Conservation (phyloP, 179 eudicot genomes). For the Dionaea muscipula region DNA sequence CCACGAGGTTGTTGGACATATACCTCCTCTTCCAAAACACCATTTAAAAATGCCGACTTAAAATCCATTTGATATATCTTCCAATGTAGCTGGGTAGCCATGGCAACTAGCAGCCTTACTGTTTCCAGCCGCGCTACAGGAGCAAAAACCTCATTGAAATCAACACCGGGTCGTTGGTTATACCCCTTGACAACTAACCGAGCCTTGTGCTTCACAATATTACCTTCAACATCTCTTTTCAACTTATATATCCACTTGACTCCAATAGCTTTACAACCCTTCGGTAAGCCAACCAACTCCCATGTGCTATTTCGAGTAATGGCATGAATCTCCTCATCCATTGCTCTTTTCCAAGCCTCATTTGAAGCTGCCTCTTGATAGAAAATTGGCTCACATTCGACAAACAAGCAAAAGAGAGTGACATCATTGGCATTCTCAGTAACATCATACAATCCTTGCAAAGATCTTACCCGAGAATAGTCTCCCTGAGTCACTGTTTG, state of each 20-base stretch:
- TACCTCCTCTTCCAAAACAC: not conserved
- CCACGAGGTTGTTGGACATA: conserved; percentile 2
- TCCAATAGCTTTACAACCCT: not conserved
- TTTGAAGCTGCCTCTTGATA: not conserved
- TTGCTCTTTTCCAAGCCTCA: not conserved
- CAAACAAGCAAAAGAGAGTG: not conserved
- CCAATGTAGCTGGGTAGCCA: not conserved
- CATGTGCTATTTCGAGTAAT: not conserved
- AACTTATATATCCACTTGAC: not conserved
- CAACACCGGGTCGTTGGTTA: not conserved
- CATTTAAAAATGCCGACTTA: not conserved
- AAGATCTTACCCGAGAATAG: not conserved
- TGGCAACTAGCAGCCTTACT: not conserved
- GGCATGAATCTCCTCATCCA: not conserved
- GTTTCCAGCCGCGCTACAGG: not conserved
- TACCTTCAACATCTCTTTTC: not conserved
- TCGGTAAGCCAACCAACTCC: not conserved
- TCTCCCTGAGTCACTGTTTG: no score
- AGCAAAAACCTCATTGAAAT: not conserved
- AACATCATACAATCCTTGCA: not conserved
- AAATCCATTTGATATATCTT: conserved; percentile 8
- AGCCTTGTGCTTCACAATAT: not conserved
- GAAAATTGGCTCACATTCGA: not conserved
- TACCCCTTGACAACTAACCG: not conserved
- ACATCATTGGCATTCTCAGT: not conserved